Percentiles rank a stretch among this genome's conserved stretches.
Conservation (phyloP, 2,329 filamentous ascomycete genomes). For the Polytolypa hystricis region DNA sequence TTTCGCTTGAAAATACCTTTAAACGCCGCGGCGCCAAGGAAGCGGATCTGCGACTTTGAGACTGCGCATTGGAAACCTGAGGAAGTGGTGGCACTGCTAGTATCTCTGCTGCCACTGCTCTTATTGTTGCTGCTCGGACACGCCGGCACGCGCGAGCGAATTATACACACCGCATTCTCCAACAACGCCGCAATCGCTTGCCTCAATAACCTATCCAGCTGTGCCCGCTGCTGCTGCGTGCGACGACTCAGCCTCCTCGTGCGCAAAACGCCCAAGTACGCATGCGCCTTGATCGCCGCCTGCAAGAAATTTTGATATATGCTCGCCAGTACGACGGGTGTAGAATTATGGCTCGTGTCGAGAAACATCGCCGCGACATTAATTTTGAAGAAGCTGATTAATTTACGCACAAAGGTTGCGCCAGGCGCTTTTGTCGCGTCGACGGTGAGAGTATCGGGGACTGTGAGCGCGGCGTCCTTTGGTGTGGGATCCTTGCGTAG, state of each 20-base stretch:
- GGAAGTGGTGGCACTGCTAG: not conserved
- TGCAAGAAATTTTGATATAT: constrained; percentile 65
- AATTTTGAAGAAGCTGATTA: constrained; percentile 64
- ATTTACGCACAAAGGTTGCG: constrained; percentile 67
- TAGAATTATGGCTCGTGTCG: constrained; percentile 66
- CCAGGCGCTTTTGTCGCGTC: constrained; percentile 64
- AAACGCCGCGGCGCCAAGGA: constrained; percentile 62
- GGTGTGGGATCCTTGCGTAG: constrained; percentile 55
- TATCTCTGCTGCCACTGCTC: not conserved
- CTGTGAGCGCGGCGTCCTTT: constrained; percentile 42
- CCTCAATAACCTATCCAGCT: constrained; percentile 49
- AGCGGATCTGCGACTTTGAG: constrained; percentile 48
- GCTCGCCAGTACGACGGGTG: constrained; percentile 58
- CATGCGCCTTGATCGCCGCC: constrained; percentile 62
- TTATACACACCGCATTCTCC: constrained; percentile 51
- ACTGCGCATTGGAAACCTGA: constrained; percentile 45
- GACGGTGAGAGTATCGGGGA: constrained; percentile 66
- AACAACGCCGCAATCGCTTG: constrained; percentile 55
- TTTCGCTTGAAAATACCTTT: constrained; percentile 53
- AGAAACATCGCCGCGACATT: constrained; percentile 57
- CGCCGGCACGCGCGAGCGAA: constrained; percentile 43
- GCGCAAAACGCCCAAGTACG: constrained; percentile 51
- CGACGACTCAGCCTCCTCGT: constrained; percentile 24
- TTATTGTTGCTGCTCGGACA: constrained; percentile 14
- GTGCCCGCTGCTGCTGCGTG: constrained; percentile 32